Percentiles rank a stretch among this genome's conserved stretches.
phyloP scores from a whole-genome alignment of 2,329 filamentous ascomycete species.

The Fonsecaea pedrosoi region DNA sequence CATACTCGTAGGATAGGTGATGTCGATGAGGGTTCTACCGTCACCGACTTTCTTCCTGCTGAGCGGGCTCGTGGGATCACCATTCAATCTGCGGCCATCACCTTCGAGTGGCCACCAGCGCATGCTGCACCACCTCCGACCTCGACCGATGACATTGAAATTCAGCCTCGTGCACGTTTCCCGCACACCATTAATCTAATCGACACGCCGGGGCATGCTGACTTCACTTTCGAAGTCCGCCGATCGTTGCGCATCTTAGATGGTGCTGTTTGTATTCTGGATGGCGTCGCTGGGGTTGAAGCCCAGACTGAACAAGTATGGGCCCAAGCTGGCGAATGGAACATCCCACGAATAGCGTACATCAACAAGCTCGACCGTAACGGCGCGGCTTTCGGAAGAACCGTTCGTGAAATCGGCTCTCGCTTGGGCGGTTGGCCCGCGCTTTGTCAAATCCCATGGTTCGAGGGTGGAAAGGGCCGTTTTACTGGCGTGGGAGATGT shows the following conservation, averaged over 20 bases:
- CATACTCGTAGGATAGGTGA: constrained; percentile 88
- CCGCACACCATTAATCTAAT: constrained; percentile 85
- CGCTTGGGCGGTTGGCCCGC: constrained; percentile 84
- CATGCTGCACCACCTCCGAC: constrained; percentile 41
- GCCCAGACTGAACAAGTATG: constrained; percentile 97
- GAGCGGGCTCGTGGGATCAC: constrained; percentile 93
- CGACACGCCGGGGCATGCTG: constrained; percentile 94
- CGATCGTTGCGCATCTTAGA: constrained; percentile 87
- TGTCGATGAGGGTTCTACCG: constrained; percentile 94
- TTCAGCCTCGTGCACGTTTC: constrained; percentile 57
- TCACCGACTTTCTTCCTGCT: constrained; percentile 94
- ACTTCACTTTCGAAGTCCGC: constrained; percentile 96
- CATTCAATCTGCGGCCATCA: constrained; percentile 96
- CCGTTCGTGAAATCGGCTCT: constrained; percentile 82
- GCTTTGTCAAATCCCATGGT: constrained; percentile 95
- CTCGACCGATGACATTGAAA: constrained; percentile 16
- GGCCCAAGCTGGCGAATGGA: constrained; percentile 84
- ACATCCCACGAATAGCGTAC: constrained; percentile 80
- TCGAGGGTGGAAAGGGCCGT: constrained; percentile 72
- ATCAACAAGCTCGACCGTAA: constrained; percentile 87
- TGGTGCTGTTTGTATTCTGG: constrained; percentile 89
- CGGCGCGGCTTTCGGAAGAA: constrained; percentile 80
- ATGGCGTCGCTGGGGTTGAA: constrained; percentile 92
- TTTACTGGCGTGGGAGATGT: constrained; percentile 87
- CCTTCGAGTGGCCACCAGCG: constrained; percentile 84